Base-by-base conservation (phyloP, 495 filamentous ascomycete species). In the Astrothelium macrocarpum region DNA sequence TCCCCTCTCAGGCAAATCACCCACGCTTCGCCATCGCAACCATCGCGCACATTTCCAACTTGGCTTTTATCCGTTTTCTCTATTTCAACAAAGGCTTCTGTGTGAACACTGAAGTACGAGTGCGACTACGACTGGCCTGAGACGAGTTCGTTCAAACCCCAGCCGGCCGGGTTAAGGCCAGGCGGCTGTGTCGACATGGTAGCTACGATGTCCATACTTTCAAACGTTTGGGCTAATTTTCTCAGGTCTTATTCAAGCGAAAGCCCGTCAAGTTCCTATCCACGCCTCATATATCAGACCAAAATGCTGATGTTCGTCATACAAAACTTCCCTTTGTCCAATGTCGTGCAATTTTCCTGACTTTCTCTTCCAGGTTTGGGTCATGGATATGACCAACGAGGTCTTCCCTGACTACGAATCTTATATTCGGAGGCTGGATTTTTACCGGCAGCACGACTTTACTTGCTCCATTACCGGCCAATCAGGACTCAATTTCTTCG, bases 391-490 rank as follows among this genome's bases (percentile, higher is more conserved):
- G 77, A 97, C 94, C 23, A 89, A 86, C 49, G 94, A 99, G 77
- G 78, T 96, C 62, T 97, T 99, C 71, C 80, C 82, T 20, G 87
- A 85, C 56, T 97, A 97, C 74, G 93, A 97, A 70, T 84, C 83
- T 29, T 99, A 97, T 74, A 77, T 97, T 34, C 81, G 82, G 64
- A 82, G 89, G 89, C 59, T 49, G n/a, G 45, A 65, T 32, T 53
- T 58, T 12, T 53, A 71, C 53, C 61, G 53, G 29, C 68, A 94
- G 84, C 88, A 86, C 65, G 85, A 87, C 53, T 99, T 97, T 71
- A 95, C 93, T 60, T 96, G 93, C 73, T 87, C 94, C 66, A 93
- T 97, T 64, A 97, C 90, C 2, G 94, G 94, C 36, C 91, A 96
- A 74, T 95, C 92, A 31, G 88, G 88, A 31, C 76, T 97, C 67